Evolutionary conservation across 1,139 yeast genomes (phyloP).

Genomic region (Scheffersomyces illinoinensis): DNA sequence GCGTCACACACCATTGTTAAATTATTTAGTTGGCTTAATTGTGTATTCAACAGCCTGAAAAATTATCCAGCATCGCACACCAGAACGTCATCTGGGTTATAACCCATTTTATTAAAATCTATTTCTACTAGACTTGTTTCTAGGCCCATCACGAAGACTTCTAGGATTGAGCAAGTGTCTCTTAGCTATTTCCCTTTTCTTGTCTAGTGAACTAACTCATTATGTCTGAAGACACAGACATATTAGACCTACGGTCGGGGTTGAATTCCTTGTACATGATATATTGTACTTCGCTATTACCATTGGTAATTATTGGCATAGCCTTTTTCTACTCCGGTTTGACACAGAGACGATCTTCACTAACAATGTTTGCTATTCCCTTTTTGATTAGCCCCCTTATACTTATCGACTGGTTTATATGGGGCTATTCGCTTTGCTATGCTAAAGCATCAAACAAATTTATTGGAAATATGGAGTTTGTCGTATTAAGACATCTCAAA

Average conservation of each 20-base stretch:
- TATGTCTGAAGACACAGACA: slow-evolving; percentile 9
- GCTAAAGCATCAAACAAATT: slow-evolving; percentile 41
- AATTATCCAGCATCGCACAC: not conserved
- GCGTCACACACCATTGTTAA: not conserved
- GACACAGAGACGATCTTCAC: slow-evolving; percentile 55
- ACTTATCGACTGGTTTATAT: slow-evolving; percentile 56
- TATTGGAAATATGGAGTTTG: slow-evolving; percentile 49
- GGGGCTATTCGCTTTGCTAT: slow-evolving; percentile 58
- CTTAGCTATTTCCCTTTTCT: not conserved
- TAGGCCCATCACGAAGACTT: not conserved
- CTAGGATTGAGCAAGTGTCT: not conserved
- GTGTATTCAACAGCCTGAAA: not conserved
- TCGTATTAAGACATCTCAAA: slow-evolving; percentile 39
- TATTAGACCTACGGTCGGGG: slow-evolving; percentile 18
- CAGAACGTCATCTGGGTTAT: not conserved
- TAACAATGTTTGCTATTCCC: slow-evolving; percentile 56
- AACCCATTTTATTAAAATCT: not conserved
- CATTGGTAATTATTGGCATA: slow-evolving; percentile 41
- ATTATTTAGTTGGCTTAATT: not conserved
- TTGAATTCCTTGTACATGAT: slow-evolving; percentile 42
- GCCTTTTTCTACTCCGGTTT: slow-evolving; percentile 60
- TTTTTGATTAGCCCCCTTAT: slow-evolving; percentile 42
- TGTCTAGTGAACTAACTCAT: not conserved
- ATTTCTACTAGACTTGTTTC: no score
- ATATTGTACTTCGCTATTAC: slow-evolving; percentile 34